Base-by-base conservation (phyloP, 2,329 filamentous ascomycete species). In the Blumeria graminis region DNA sequence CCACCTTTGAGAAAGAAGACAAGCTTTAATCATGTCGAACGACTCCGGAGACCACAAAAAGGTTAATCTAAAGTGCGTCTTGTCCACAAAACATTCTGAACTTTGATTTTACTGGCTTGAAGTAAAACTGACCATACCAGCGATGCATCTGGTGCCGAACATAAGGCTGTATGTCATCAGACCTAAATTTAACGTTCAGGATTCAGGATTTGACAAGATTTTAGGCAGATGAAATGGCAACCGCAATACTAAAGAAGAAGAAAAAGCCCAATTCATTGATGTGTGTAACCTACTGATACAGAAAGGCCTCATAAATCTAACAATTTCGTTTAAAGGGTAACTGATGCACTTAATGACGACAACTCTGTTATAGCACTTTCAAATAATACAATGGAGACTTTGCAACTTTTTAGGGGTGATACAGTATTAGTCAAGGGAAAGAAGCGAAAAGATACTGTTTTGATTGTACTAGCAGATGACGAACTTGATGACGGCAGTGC, bases 211-310 rank as follows among this genome's bases (percentile, higher is more conserved):
- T 70, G 63, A 74, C 67, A 58, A 58, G 45, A 34, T 48, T 61
- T 58, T 66, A 93, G 82, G 82, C 87, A 66, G 86, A 95, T 70
- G 92, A 94, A 68, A 87, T 83, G 60, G 81, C 92, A 56, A 98
- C 92, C 50, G 92, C 92, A 63, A 98, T 98, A 65, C 80, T 98
- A 67, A 96, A 95, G 77, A 96, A 96, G 80, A 98, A 98, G 84
- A 98, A 98, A 89, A 98, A 98, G 86, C 89, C 89, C 65, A 98
- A 98, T 74, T 93, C 90, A 68, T 74, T 98, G 70, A 94, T 98
- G 88, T 94, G 76, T 70, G 82, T 71, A 64, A 62, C 48, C 59
- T 48, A 34, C 55, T n/a, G 13, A 22, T 36, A 38, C 13, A 36
- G 6, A n/a, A 16, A 11, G 18, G 13, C 14, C 13, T 50, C 7